Percentiles rank a stretch among this genome's conserved stretches.
phyloP scores from a whole-genome alignment of 805 yeast genomes.

The Zygoascus flipseniorum region DNA sequence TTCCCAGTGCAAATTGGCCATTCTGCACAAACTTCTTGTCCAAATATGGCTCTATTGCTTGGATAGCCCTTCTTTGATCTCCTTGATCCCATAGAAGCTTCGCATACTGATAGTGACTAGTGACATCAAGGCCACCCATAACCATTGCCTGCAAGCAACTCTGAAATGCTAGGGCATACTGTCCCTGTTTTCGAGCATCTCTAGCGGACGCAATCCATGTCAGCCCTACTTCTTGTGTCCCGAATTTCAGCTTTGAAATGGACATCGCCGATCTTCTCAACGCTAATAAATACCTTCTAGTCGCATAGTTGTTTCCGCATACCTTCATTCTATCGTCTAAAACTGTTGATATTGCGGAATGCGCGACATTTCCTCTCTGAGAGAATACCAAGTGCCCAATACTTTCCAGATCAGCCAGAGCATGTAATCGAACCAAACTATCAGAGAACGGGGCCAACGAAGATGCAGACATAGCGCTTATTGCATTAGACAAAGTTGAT shows the following conservation, averaged over 20 bases:
- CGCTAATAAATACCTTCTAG: constrained; percentile 52
- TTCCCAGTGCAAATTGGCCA: constrained; percentile 1
- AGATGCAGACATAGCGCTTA: constrained; percentile 41
- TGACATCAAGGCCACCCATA: constrained; percentile 18
- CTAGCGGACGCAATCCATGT: constrained; percentile 53
- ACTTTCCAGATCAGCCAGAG: constrained; percentile 48
- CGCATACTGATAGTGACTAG: constrained; percentile 53
- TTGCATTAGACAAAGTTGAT: constrained; percentile 48
- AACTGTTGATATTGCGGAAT: constrained; percentile 9
- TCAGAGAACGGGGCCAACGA: constrained; percentile 45
- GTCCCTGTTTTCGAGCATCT: constrained; percentile 56
- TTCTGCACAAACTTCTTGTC: constrained; percentile 12
- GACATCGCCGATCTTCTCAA: constrained; percentile 45
- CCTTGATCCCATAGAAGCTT: constrained; percentile 84
- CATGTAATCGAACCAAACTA: constrained; percentile 47
- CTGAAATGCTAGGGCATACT: constrained; percentile 65
- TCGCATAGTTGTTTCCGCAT: constrained; percentile 46
- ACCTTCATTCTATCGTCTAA: constrained; percentile 21
- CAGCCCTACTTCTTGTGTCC: constrained; percentile 30
- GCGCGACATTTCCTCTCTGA: constrained; percentile 3
- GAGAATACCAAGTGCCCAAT: constrained; percentile 24
- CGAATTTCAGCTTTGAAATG: constrained; percentile 17
- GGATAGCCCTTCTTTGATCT: constrained; percentile 75
- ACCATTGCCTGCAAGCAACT: constrained; percentile 49
- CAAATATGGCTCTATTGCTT: constrained; percentile 42